Conservation (phyloP, 441 rosid species). For the Raphanus hybrid region DNA sequence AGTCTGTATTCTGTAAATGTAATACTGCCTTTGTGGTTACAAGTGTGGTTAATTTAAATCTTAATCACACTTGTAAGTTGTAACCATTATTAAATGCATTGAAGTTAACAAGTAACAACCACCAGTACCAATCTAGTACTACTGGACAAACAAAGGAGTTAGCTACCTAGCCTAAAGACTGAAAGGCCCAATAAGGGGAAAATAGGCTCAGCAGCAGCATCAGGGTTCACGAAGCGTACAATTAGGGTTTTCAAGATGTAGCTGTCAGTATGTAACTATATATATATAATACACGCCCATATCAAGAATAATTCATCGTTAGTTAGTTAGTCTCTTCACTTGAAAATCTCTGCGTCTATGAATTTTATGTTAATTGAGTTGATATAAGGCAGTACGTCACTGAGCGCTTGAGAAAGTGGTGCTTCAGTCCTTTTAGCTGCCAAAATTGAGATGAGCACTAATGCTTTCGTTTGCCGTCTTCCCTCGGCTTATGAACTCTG, state of each 20-base stretch:
- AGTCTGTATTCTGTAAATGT: too few relatives aligned
- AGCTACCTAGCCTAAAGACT: not conserved
- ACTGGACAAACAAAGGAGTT: not conserved
- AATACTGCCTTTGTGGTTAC: too few relatives aligned
- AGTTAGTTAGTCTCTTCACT: not conserved
- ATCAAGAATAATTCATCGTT: not conserved
- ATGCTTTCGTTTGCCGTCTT: constrained; percentile 41
- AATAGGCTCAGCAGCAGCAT: constrained; percentile 5
- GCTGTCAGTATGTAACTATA: constrained; percentile 16
- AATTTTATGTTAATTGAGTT: not conserved
- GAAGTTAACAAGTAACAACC: not conserved
- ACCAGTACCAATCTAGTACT: not conserved
- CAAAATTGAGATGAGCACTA: constrained; percentile 38
- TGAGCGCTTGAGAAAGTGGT: constrained; percentile 47
- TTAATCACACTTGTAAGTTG: too few relatives aligned
- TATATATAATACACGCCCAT: not conserved
- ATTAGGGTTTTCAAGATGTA: constrained; percentile 36
- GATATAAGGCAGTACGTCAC: constrained; percentile 42
- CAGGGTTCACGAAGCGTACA: not conserved
- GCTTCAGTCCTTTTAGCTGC: constrained; percentile 49
- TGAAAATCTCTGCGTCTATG: not conserved
- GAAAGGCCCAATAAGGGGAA: constrained; percentile 17
- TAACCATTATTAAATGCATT: not conserved
- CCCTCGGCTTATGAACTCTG: constrained; percentile 42
- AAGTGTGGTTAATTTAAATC: too few relatives aligned